Evolutionary conservation across 352 stramenopile species (phyloP), one percentile per base, ranked within the genome.

Genomic region (Pythium chondricola): DNA sequence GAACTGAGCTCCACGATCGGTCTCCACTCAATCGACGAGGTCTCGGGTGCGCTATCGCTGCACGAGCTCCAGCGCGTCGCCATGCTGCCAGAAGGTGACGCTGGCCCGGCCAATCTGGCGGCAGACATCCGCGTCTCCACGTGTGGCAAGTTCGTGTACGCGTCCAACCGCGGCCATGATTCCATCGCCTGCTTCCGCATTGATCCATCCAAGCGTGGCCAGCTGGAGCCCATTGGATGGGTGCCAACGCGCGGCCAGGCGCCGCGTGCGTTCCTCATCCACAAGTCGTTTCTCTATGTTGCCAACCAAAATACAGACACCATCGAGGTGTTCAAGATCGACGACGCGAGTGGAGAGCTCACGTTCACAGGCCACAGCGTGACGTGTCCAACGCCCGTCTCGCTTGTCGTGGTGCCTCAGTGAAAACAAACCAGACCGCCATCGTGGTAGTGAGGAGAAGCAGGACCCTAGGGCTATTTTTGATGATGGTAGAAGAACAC

Each of bases 1-100:
- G 83, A 93, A 47, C 64, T 93, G 14, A 63, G 68, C 13, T 91
- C 71, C 54, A 72, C 63, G 0, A 54, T 93, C n/a, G 59, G 70
- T 17, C 79, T 91, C 21, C 63, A 88, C 52, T 10, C 71, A 10
- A 61, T 84, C 14, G 66, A 85, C 46, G 43, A 52, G 27, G 51
- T 50, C 33, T 74, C 55, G 3, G 74, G 73, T 16, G 61, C 67
- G 22, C 43, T 93, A 17, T 59, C 69, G n/a, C 10, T 33, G 0
- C 41, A 69, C n/a, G 48, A 62, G 10, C 40, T 84, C 37, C 79
- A 91, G 56, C 65, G 62, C 49, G 74, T 91, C 29, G 86, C 71
- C 31, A 89, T 75, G 22, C 30, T 91, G 6, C 80, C 80, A 0
- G 43, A 37, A 2, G 63, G 69, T 36, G 85, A 76, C 48, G 48